Conservation (phyloP, 768 basidiomycete genomes). For the Neoboletus magnificus region DNA sequence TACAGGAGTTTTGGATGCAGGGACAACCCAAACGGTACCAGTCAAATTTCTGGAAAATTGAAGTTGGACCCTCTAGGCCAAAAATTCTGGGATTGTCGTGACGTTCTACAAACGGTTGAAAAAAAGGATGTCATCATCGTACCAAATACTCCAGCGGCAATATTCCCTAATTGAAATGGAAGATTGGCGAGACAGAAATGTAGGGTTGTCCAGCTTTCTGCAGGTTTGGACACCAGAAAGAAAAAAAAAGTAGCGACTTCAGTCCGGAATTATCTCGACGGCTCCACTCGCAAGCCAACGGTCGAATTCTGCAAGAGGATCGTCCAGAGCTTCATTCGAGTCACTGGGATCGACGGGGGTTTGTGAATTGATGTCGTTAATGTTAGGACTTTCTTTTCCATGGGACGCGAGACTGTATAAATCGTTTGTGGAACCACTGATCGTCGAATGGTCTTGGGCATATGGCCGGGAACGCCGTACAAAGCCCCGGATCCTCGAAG, state of each 20-base stretch:
- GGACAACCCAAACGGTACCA: too few relatives aligned
- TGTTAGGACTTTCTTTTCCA: background rate
- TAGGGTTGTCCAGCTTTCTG: background rate
- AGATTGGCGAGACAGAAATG: background rate
- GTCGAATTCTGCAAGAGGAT: slow-evolving; percentile 64
- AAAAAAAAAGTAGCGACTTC: background rate
- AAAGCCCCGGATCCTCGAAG: slow-evolving; percentile 26
- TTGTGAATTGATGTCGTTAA: background rate
- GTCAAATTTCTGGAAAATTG: background rate
- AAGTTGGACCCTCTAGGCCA: background rate
- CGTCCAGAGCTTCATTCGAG: slow-evolving; percentile 24
- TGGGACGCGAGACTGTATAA: background rate
- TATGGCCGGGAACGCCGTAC: slow-evolving; percentile 6
- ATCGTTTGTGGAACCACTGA: background rate
- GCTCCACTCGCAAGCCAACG: slow-evolving; percentile 66
- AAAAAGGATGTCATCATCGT: background rate
- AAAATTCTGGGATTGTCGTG: background rate
- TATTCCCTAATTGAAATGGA: background rate
- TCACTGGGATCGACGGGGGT: background rate
- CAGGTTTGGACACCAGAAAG: background rate
- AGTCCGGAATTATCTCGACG: slow-evolving; percentile 46
- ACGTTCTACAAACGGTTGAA: background rate
- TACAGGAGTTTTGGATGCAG: background rate
- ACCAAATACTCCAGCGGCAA: background rate
- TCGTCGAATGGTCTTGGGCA: background rate